These are phyloP conservation scores for Coniella lustricola DNA, from an alignment of 2,329 filamentous ascomycete genomes.

Conservation along the genomic window DNA sequence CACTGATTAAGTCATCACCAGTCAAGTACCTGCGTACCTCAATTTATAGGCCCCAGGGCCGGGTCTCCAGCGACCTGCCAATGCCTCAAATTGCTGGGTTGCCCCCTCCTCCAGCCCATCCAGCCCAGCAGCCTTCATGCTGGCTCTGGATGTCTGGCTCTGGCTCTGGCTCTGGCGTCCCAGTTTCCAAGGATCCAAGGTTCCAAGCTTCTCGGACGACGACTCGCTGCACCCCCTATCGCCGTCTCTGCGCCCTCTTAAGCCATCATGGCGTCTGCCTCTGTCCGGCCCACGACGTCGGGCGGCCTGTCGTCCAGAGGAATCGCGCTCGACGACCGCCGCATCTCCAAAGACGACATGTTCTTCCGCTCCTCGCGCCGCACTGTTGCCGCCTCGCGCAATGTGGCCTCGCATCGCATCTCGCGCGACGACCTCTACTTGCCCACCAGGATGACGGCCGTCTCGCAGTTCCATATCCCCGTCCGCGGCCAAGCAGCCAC, in stretches of 20 bases:
- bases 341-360: conserved; percentile 39
- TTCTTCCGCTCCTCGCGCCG: conserved; percentile 24
- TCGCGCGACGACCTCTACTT: conserved; percentile 37
- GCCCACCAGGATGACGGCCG: conserved; percentile 24
- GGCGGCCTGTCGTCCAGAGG: conserved; percentile 15
- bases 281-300: conserved; percentile 33
- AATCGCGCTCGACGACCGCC: conserved; percentile 29
- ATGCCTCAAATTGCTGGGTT: conserved; percentile 16
- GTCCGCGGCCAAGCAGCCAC: conserved; percentile 36
- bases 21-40: too few species aligned
- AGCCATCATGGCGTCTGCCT: conserved; percentile 24
- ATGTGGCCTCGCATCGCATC: conserved; percentile 30
- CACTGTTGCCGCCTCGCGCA: conserved; percentile 3
- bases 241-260: conserved; percentile 9
- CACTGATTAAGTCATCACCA: conserved; percentile 24
- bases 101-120: conserved; percentile 18
- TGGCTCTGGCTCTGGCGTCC: neutral
- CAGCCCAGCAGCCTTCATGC: neutral
- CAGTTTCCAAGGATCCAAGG: too few species aligned
- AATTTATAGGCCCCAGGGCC: too few species aligned
- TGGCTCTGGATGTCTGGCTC: neutral
- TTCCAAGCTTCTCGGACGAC: too few species aligned
- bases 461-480: conserved; percentile 31
- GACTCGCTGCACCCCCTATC: conserved; percentile 21
- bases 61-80: too few species aligned